Evolutionary conservation across 2,329 filamentous ascomycete genomes (phyloP).

Genomic region (Rachicladosporium sp.): DNA sequence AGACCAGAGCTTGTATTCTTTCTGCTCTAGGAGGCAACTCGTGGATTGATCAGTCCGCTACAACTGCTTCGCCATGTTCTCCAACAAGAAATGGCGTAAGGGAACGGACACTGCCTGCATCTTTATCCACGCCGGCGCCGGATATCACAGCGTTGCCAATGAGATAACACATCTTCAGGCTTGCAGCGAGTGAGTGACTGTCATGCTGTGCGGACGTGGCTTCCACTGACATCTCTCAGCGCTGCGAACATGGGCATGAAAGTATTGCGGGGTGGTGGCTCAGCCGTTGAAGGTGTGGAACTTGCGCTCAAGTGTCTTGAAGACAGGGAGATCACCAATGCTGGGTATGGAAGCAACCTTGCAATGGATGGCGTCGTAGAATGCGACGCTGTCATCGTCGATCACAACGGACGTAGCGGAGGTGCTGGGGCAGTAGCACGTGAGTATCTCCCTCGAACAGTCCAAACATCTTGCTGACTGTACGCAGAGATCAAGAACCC

Average conservation of each 20-base stretch:
- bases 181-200: slow-evolving; percentile 66
- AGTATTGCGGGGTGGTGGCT: slow-evolving; percentile 63
- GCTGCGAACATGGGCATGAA: slow-evolving; percentile 76
- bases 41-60: background rate
- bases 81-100: slow-evolving; percentile 26
- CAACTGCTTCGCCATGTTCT: slow-evolving; percentile 23
- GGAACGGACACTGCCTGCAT: slow-evolving; percentile 54
- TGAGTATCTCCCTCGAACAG: slow-evolving; percentile 37
- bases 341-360: slow-evolving; percentile 90
- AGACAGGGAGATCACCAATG: slow-evolving; percentile 91
- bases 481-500: slow-evolving; percentile 76
- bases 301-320: slow-evolving; percentile 78
- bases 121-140: slow-evolving; percentile 90
- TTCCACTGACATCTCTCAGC: slow-evolving; percentile 35
- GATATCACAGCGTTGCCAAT: slow-evolving; percentile 81
- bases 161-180: slow-evolving; percentile 73
- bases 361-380: slow-evolving; percentile 84
- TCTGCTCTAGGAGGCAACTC: background rate
- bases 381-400: slow-evolving; percentile 86
- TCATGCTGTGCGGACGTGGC: background rate
- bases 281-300: slow-evolving; percentile 79
- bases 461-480: slow-evolving; percentile 9
- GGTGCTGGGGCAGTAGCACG: slow-evolving; percentile 83
- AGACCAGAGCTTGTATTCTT: background rate
- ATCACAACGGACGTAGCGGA: slow-evolving; percentile 81